Percentiles rank a stretch among this genome's conserved stretches.
Conservation (phyloP, 2,329 filamentous ascomycete genomes). For the Fusarium sp. region DNA sequence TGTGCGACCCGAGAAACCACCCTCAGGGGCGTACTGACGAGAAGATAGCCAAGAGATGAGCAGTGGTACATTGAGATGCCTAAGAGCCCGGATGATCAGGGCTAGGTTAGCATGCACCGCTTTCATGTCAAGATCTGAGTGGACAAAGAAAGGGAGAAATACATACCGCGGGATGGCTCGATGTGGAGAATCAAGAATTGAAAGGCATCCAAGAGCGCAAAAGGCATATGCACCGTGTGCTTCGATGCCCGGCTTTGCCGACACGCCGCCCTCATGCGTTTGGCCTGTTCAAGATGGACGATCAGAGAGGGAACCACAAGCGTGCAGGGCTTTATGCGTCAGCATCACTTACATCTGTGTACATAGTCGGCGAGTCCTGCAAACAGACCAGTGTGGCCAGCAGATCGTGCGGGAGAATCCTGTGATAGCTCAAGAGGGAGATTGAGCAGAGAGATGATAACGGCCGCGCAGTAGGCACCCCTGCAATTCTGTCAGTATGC, state of each 20-base stretch:
- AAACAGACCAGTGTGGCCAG: slow-evolving; percentile 73
- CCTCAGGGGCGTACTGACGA: slow-evolving; percentile 89
- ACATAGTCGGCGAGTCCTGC: slow-evolving; percentile 84
- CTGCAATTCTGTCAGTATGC: slow-evolving; percentile 55
- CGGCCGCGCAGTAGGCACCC: slow-evolving; percentile 91
- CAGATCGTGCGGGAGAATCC: slow-evolving; percentile 73
- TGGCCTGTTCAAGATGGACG: slow-evolving; percentile 68
- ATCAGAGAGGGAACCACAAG: slow-evolving; percentile 26
- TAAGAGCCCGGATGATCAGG: slow-evolving; percentile 50
- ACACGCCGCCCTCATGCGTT: slow-evolving; percentile 95
- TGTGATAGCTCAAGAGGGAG: slow-evolving; percentile 82
- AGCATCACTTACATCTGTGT: slow-evolving; percentile 73
- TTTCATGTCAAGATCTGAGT: slow-evolving; percentile 49
- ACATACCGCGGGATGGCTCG: slow-evolving; percentile 77
- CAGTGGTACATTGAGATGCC: slow-evolving; percentile 79
- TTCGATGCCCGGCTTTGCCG: slow-evolving; percentile 84
- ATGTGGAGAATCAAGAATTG: slow-evolving; percentile 84
- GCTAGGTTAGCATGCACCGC: slow-evolving; percentile 50
- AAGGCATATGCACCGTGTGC: slow-evolving; percentile 98
- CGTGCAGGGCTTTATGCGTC: slow-evolving; percentile 33
- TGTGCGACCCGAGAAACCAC: slow-evolving; percentile 91
- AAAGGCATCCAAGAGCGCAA: slow-evolving; percentile 89
- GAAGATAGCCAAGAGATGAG: slow-evolving; percentile 90
- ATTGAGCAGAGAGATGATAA: slow-evolving; percentile 84
- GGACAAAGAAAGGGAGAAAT: slow-evolving; percentile 34